Conservation (phyloP, 208 protist species). For the Acanthamoeba royreba region DNA sequence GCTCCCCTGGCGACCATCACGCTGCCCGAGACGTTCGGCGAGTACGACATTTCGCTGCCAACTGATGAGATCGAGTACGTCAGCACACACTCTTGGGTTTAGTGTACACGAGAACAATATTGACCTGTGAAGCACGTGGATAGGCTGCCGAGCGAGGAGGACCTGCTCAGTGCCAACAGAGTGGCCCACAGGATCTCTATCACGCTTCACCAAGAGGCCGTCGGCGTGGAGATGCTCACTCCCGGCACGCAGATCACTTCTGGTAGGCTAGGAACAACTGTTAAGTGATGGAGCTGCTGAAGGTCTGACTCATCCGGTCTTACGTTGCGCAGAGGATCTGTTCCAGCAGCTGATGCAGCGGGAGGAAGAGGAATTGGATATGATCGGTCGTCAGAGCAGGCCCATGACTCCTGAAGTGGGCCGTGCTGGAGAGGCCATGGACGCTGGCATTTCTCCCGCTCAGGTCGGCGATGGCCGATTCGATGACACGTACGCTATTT, state of each 20-base stretch:
- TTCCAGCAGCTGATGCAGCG: neutral
- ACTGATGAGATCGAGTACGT: neutral
- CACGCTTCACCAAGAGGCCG: conserved; percentile 37
- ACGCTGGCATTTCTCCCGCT: neutral
- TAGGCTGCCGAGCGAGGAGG: conserved; percentile 38
- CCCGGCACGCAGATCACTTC: neutral
- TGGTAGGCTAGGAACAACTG: too few relatives aligned
- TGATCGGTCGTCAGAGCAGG: neutral
- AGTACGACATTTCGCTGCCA: conserved; percentile 44
- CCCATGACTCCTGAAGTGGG: conserved; percentile 8
- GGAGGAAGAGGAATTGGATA: neutral
- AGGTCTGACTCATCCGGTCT: too few relatives aligned
- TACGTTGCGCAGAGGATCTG: neutral
- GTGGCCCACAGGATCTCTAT: conserved; percentile 41
- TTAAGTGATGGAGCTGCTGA: too few relatives aligned
- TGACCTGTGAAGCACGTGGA: neutral
- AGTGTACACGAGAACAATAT: neutral
- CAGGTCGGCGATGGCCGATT: neutral
- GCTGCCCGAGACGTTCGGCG: conserved; percentile 40
- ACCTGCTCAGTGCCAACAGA: conserved; percentile 21
- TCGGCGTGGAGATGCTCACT: neutral
- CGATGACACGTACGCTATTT: neutral
- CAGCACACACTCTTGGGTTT: neutral
- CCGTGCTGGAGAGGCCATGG: neutral
- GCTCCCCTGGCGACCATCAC: conserved; percentile 54